Conservation (phyloP, 495 filamentous ascomycete species). For the Penicillium mononematosum region DNA sequence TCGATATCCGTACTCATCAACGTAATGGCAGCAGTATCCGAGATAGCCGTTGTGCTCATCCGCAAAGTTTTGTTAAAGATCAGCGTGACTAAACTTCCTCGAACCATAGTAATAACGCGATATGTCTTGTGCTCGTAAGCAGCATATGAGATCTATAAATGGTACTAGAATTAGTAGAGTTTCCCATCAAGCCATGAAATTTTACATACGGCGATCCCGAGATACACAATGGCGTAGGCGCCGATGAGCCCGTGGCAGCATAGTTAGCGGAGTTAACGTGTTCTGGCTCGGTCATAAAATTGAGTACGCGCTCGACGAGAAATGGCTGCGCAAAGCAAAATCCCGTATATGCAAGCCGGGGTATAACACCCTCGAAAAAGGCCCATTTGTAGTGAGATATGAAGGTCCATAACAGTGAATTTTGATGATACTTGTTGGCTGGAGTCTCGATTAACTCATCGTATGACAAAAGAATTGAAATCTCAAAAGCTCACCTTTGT, state of each 20-base stretch:
- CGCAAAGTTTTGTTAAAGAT: constrained; percentile 48
- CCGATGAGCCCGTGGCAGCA: constrained; percentile 58
- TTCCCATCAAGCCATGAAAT: neutral
- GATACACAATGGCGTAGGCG: constrained; percentile 55
- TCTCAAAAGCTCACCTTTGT: constrained; percentile 17
- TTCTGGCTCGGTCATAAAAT: constrained; percentile 40
- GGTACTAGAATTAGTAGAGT: neutral
- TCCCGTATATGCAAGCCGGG: constrained; percentile 50
- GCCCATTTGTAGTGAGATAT: constrained; percentile 36
- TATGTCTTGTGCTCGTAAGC: constrained; percentile 52
- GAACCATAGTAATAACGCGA: constrained; percentile 50
- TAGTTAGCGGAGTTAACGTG: constrained; percentile 25
- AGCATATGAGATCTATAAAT: constrained; percentile 31
- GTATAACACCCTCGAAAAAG: constrained; percentile 43
- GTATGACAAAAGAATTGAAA: neutral
- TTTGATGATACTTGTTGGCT: constrained; percentile 28
- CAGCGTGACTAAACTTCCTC: constrained; percentile 51
- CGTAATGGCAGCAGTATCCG: constrained; percentile 51
- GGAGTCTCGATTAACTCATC: neutral
- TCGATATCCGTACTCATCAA: constrained; percentile 61
- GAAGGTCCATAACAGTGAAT: constrained; percentile 39
- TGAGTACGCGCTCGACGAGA: constrained; percentile 50
- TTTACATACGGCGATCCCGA: constrained; percentile 50
- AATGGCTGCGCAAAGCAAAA: constrained; percentile 63
- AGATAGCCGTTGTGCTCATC: constrained; percentile 35